Conservation (phyloP, 1,139 yeast genomes). For the Blastobotrys ciferrii region DNA sequence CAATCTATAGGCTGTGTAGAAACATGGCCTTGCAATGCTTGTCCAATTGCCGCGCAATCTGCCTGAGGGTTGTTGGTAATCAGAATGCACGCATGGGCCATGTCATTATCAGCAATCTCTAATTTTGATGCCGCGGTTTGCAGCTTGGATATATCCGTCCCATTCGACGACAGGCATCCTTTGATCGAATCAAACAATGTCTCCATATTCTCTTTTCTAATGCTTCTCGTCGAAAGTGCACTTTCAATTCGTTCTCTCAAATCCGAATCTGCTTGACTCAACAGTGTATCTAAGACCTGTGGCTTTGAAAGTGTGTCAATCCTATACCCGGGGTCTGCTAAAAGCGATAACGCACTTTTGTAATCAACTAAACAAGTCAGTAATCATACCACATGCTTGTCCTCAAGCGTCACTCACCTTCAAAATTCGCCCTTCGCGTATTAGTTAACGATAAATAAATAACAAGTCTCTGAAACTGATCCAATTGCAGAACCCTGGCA, state of each 20-base stretch:
- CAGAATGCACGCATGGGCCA: conserved; percentile 5
- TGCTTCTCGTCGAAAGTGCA: neutral
- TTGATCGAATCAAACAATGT: conserved; percentile 1
- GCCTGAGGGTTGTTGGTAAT: conserved; percentile 4
- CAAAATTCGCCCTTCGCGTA: conserved; percentile 1
- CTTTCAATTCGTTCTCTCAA: neutral
- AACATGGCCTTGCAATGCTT: neutral
- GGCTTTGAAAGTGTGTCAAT: neutral
- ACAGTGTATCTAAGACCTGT: neutral
- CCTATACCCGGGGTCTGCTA: neutral
- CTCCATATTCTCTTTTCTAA: neutral
- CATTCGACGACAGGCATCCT: conserved; percentile 1
- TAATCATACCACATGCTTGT: too few relatives aligned
- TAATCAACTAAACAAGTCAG: too few relatives aligned
- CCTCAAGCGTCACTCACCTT: neutral
- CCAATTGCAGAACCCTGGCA: neutral
- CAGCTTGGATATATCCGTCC: neutral
- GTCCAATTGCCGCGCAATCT: conserved; percentile 1
- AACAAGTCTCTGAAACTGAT: conserved; percentile 5
- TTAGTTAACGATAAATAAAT: conserved; percentile 9
- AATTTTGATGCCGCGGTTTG: neutral
- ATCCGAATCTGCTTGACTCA: neutral
- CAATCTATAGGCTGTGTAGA: neutral
- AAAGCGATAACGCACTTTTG: neutral
- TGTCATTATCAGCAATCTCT: conserved; percentile 2